A percentile compares a stretch with the other conserved stretches of the same genome.
These are phyloP conservation scores for Carex cristatella DNA, from an alignment of 176 grass and related monocot genomes.

Conservation along the genomic window DNA sequence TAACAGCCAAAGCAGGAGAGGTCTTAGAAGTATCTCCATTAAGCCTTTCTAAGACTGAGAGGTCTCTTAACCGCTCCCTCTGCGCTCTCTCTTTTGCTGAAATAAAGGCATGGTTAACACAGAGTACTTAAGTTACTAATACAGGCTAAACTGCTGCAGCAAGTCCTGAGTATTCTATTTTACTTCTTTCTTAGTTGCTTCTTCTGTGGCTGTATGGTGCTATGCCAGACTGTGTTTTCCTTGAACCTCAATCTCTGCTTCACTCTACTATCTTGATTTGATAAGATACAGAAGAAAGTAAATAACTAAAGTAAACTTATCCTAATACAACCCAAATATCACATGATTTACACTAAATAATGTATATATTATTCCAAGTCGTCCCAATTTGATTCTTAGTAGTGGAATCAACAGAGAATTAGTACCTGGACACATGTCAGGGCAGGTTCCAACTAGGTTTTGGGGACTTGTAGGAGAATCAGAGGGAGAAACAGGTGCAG, in stretches of 20 bases:
- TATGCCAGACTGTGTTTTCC: neutral
- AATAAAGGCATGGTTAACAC: neutral
- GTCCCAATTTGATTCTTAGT: neutral
- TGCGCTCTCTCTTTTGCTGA: conserved; percentile 64
- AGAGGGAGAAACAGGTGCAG: neutral
- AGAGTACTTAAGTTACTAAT: neutral
- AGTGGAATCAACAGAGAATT: neutral
- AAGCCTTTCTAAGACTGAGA: conserved; percentile 70
- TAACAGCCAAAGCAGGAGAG: conserved; percentile 64
- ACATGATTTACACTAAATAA: neutral
- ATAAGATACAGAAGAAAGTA: neutral
- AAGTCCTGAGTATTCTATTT: neutral
- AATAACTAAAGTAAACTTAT: neutral
- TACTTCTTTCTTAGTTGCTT: neutral
- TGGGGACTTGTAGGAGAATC: conserved; percentile 5
- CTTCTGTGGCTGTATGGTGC: neutral
- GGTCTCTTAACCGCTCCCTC: conserved; percentile 80
- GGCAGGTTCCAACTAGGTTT: conserved; percentile 55
- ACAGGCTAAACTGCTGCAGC: neutral
- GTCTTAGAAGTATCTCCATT: conserved; percentile 43
- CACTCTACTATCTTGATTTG: neutral
- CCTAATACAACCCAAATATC: neutral
- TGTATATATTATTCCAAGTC: neutral
- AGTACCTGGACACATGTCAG: conserved; percentile 88
- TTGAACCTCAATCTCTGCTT: neutral